Evolutionary conservation across 192 early-diverging fungal genomes (phyloP), one percentile per base, ranked within the genome.

Genomic region (Rhizophagus sp.): DNA sequence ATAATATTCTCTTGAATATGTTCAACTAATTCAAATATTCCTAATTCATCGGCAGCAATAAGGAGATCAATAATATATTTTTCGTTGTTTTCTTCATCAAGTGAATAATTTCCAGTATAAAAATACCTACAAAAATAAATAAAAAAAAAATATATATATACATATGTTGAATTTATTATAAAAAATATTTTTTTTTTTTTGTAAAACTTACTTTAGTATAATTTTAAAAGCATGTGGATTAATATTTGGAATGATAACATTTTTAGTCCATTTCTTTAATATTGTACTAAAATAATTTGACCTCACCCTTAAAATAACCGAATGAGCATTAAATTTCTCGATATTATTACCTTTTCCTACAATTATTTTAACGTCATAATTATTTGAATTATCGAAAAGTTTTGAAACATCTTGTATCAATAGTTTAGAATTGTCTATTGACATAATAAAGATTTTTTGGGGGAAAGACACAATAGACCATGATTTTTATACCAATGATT

Each of bases 281-380:
- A 47, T 47, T 30, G 4, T 12, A 30, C 19, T 61, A 50, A 75
- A 75, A 75, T 75, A 75, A 19, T 24, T 27, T 27, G 73, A 75
- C 50, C 73, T 75, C 13, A 25, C 24, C 8, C 17, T n/a, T 25
- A 75, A 24, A 61, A 75, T 75, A 2, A 75, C 17, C 7, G 73
- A 52, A 50, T 75, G 73, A 24, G 73, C 73, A 17, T 10, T 27
- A 75, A 49, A 75, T n/a, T 30, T 7, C 9, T 33, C 52, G 3
- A 22, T 50, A 62, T 75, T 33, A 22, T 27, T 4, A 6, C 50
- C 73, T 57, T 57, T n/a, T 33, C 73, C 73, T 6, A 50, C 50
- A 57, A 22, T 41, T 24, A 75, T 61, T 27, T 50, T 61, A 30
- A 75, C 73, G 19, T 75, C 47, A 61, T 57, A 75, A 57, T 75